A percentile compares a stretch with the other conserved stretches of the same genome.
phyloP scores from a whole-genome alignment of 1,139 yeast genomes.

The Debaryomyces robertsiae region DNA sequence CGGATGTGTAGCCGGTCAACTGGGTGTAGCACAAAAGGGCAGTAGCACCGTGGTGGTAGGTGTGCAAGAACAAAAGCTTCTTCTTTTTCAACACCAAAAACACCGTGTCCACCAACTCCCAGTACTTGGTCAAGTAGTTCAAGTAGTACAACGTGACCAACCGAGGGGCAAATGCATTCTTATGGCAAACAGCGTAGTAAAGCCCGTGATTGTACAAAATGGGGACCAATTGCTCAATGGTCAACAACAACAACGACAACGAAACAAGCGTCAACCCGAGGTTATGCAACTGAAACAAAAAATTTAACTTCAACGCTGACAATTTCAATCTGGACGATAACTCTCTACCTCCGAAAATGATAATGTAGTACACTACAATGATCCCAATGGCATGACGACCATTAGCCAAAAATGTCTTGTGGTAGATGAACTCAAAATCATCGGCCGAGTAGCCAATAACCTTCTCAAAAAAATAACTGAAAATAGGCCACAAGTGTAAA shows the following conservation, averaged over 20 bases:
- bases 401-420: conserved; percentile 67
- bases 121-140: conserved; percentile 74
- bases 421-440: conserved; percentile 69
- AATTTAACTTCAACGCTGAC: conserved; percentile 71
- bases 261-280: conserved; percentile 72
- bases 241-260: conserved; percentile 62
- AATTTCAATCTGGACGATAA: conserved; percentile 50
- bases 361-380: conserved; percentile 69
- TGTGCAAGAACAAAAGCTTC: conserved; percentile 86
- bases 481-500: conserved; percentile 83
- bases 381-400: conserved; percentile 67
- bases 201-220: conserved; percentile 76
- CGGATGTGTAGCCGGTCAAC: conserved; percentile 85
- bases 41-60: conserved; percentile 98
- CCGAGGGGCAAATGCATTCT: conserved; percentile 81
- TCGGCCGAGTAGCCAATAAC: conserved; percentile 68
- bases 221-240: conserved; percentile 85
- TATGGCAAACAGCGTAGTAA: conserved; percentile 81
- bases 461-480: conserved; percentile 57
- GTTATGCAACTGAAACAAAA: conserved; percentile 70
- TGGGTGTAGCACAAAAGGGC: conserved; percentile 95
- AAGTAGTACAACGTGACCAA: conserved; percentile 81
- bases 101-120: conserved; percentile 89
- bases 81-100: conserved; percentile 91
- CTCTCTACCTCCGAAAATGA: conserved; percentile 78